A percentile compares a stretch with the other conserved stretches of the same genome.
Conservation (phyloP, 1,284 basidiomycete genomes). For the Trichosporon faecale region DNA sequence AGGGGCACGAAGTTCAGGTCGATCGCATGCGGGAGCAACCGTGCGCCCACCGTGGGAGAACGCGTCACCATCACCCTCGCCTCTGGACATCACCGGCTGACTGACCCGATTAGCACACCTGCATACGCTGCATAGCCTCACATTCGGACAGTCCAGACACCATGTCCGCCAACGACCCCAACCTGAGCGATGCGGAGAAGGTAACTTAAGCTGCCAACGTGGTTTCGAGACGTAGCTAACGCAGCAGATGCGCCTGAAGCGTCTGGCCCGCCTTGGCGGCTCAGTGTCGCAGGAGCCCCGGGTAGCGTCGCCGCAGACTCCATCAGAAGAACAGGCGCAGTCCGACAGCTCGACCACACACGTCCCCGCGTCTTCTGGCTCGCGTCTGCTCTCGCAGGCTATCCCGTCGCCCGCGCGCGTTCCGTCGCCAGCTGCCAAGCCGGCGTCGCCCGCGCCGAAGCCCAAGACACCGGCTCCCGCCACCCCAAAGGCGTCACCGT, state of each 20-base stretch:
- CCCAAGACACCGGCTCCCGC: slow-evolving; percentile 26
- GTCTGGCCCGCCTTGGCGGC: slow-evolving; percentile 71
- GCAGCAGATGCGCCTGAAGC: slow-evolving; percentile 76
- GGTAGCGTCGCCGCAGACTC: background rate
- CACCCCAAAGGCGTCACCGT: slow-evolving; percentile 12
- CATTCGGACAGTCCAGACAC: background rate
- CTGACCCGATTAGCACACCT: slow-evolving; percentile 7
- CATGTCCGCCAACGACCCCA: slow-evolving; percentile 34
- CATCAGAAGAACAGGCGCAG: slow-evolving; percentile 17
- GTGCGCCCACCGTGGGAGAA: slow-evolving; percentile 14
- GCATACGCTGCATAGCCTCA: background rate
- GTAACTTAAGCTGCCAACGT: slow-evolving; percentile 23
- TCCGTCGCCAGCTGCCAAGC: slow-evolving; percentile 16
- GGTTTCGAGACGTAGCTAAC: background rate
- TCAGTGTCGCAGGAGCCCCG: slow-evolving; percentile 24
- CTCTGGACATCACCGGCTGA: background rate
- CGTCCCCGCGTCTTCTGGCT: slow-evolving; percentile 13
- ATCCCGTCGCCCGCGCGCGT: background rate
- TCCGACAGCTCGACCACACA: slow-evolving; percentile 14
- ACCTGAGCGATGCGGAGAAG: slow-evolving; percentile 47
- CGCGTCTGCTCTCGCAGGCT: slow-evolving; percentile 15
- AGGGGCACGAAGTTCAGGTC: background rate
- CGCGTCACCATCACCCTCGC: background rate
- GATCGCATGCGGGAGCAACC: background rate
- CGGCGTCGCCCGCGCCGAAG: slow-evolving; percentile 36